Conservation (phyloP, 352 stramenopile genomes). For the Pythium aphanidermatum region DNA sequence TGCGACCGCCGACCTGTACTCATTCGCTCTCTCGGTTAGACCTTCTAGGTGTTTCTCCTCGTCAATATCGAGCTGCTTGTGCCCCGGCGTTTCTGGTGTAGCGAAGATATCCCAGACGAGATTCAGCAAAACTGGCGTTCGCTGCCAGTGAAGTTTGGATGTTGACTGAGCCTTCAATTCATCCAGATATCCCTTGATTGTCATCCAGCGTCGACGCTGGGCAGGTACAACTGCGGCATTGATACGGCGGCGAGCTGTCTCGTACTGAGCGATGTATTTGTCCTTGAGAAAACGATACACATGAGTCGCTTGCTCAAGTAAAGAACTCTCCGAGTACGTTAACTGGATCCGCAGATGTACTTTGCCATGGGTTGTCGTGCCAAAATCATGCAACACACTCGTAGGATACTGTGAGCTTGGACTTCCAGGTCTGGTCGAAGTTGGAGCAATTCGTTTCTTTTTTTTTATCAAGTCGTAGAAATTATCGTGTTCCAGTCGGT, state of each 20-base stretch:
- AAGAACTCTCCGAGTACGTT: slow-evolving; percentile 47
- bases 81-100: slow-evolving; percentile 21
- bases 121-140: slow-evolving; percentile 51
- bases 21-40: slow-evolving; percentile 27
- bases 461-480: slow-evolving; percentile 47
- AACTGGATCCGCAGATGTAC: slow-evolving; percentile 43
- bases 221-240: slow-evolving; percentile 56
- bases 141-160: slow-evolving; percentile 59
- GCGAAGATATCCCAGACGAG: slow-evolving; percentile 73
- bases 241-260: slow-evolving; percentile 43
- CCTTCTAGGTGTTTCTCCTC: slow-evolving; percentile 29
- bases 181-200: slow-evolving; percentile 48
- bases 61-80: slow-evolving; percentile 16
- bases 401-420: slow-evolving; percentile 1
- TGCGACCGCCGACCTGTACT: slow-evolving; percentile 45
- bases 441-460: not conserved
- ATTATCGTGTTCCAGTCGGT: slow-evolving; percentile 51
- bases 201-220: slow-evolving; percentile 55
- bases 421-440: not conserved
- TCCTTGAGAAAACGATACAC: slow-evolving; percentile 59
- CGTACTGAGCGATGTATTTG: slow-evolving; percentile 54
- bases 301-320: slow-evolving; percentile 57
- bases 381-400: not conserved
- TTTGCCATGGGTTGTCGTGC: slow-evolving; percentile 21
- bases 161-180: slow-evolving; percentile 35